Percentiles rank a stretch among this genome's conserved stretches.
Evolutionary conservation across 2,329 filamentous ascomycete genomes (phyloP).

Genomic region (Leptographium galeiforme): DNA sequence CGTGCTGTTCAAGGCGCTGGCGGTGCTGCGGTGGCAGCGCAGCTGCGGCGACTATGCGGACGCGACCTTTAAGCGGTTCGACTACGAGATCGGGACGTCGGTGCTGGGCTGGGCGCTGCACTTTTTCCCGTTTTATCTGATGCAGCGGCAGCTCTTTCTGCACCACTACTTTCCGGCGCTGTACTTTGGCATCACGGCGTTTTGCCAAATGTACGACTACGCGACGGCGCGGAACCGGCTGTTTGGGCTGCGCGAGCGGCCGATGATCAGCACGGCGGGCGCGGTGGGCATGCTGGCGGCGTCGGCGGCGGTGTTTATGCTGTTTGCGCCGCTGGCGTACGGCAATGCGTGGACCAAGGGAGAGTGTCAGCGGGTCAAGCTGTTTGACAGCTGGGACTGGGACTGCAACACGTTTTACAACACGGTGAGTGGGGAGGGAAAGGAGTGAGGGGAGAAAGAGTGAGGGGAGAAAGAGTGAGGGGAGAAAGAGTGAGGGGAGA

Average conservation of each 20-base stretch:
- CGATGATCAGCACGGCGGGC: constrained; percentile 60
- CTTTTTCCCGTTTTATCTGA: constrained; percentile 97
- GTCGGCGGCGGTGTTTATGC: constrained; percentile 60
- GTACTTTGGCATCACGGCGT: constrained; percentile 82
- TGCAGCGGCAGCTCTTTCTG: constrained; percentile 95
- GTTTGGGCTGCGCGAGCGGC: constrained; percentile 54
- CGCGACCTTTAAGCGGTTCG: constrained; percentile 83
- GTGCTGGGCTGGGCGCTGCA: constrained; percentile 94
- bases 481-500: too few relatives aligned
- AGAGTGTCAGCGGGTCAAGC: constrained; percentile 76
- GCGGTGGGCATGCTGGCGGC: constrained; percentile 62
- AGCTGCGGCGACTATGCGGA: constrained; percentile 77
- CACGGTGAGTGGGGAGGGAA: constrained; percentile 69
- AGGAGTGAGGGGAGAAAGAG: too few relatives aligned
- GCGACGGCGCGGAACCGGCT: constrained; percentile 57
- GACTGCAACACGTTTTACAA: constrained; percentile 91
- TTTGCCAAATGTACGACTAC: constrained; percentile 86
- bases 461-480: too few relatives aligned
- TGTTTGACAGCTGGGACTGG: constrained; percentile 88
- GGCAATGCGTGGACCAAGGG: constrained; percentile 87
- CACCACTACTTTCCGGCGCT: constrained; percentile 97
- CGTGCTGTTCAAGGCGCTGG: constrained; percentile 70
- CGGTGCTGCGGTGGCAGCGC: constrained; percentile 86
- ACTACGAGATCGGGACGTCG: constrained; percentile 86
- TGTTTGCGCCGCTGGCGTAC: constrained; percentile 85